Evolutionary conservation across 495 filamentous ascomycete genomes (phyloP).

Genomic region (Aspergillus sclerotiicarbonarius): DNA sequence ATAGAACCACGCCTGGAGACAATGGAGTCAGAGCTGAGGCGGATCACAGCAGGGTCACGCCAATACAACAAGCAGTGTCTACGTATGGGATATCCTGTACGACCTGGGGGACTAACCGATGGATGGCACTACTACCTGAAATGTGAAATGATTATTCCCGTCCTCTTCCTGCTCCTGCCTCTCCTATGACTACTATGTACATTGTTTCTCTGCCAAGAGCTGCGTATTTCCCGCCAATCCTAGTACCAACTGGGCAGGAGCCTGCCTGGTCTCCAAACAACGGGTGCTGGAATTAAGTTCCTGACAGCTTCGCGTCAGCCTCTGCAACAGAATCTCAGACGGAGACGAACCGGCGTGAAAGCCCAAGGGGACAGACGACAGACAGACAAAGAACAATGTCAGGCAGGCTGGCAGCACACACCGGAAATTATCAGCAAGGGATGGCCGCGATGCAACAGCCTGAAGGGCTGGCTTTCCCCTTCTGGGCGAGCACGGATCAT

Average conservation of each 20-base stretch:
- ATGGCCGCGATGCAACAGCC: slow-evolving; percentile 2
- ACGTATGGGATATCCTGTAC: neutral
- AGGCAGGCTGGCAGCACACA: neutral
- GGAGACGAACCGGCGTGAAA: slow-evolving; percentile 1
- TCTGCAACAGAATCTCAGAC: neutral
- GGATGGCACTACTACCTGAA: neutral
- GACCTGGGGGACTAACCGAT: neutral
- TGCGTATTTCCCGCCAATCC: neutral
- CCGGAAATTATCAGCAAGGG: slow-evolving; percentile 7
- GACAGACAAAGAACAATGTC: neutral
- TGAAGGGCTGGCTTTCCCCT: neutral
- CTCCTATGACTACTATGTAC: neutral
- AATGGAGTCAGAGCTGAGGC: neutral
- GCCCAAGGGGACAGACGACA: no score
- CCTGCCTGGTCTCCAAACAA: neutral
- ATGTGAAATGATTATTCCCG: no score
- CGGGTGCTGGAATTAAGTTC: neutral
- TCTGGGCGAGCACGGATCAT: neutral
- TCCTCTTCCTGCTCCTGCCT: neutral
- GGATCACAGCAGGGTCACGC: slow-evolving; percentile 2
- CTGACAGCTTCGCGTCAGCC: neutral
- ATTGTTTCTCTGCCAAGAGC: neutral
- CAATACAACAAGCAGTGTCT: slow-evolving; percentile 1
- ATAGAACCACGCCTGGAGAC: slow-evolving; percentile 1
- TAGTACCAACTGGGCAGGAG: neutral